Percentiles rank a stretch among this genome's conserved stretches.
phyloP scores from a whole-genome alignment of 148 eudicot species.

The Bassia scoparia region DNA sequence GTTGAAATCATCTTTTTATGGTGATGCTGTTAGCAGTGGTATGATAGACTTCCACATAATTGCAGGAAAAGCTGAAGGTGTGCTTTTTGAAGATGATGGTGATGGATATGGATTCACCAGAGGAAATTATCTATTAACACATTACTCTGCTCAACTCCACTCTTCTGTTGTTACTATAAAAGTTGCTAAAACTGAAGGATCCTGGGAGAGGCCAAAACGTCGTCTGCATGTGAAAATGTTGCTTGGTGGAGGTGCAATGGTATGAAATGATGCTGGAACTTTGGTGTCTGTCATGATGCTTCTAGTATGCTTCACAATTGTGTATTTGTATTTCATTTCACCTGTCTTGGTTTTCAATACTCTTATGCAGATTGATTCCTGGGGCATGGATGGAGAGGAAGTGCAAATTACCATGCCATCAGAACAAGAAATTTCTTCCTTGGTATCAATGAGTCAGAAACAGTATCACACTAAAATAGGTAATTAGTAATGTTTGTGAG shows the following conservation, averaged over 20 bases:
- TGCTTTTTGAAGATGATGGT: constrained; percentile 93
- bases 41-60: constrained; percentile 22
- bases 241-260: constrained; percentile 71
- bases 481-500: constrained; percentile 28
- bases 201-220: constrained; percentile 79
- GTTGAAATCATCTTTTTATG: not conserved
- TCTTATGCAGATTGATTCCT: constrained; percentile 62
- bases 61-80: constrained; percentile 91
- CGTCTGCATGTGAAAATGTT: constrained; percentile 68
- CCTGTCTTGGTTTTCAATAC: constrained; percentile 8
- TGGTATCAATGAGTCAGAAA: constrained; percentile 49
- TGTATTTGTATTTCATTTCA: not conserved
- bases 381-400: constrained; percentile 78
- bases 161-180: constrained; percentile 70
- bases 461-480: constrained; percentile 58
- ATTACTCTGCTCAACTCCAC: constrained; percentile 74
- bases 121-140: constrained; percentile 73
- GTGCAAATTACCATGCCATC: constrained; percentile 69
- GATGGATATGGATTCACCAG: constrained; percentile 86
- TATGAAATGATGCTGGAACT: constrained; percentile 27
- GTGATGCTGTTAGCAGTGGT: not conserved
- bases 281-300: constrained; percentile 11
- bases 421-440: constrained; percentile 53
- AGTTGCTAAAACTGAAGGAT: constrained; percentile 70
- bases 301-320: not conserved